phyloP scores from a whole-genome alignment of 441 rosid genomes.

The Erysimum cheiri region DNA sequence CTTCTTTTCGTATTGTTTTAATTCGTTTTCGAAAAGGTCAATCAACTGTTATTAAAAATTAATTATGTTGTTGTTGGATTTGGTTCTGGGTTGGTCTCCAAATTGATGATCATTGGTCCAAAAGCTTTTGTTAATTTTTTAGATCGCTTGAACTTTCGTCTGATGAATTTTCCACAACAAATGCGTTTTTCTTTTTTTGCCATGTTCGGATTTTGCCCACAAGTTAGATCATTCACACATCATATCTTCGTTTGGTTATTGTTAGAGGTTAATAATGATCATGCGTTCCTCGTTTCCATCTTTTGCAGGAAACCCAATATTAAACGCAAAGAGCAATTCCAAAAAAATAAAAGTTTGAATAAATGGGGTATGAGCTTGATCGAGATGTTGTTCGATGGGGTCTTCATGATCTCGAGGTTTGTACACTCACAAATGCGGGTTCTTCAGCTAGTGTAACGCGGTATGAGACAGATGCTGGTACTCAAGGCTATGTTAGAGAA shows the following conservation, averaged over 20 bases:
- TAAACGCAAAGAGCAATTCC: slow-evolving; percentile 27
- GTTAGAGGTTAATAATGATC: slow-evolving; percentile 11
- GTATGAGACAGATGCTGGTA: slow-evolving; percentile 51
- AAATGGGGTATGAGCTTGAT: slow-evolving; percentile 56
- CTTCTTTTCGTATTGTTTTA: background rate
- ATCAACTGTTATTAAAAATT: background rate
- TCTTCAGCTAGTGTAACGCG: slow-evolving; percentile 57
- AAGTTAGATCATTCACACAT: slow-evolving; percentile 7
- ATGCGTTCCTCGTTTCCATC: slow-evolving; percentile 32
- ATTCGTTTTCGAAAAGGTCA: slow-evolving; percentile 7
- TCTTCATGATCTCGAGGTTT: slow-evolving; percentile 69
- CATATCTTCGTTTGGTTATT: background rate
- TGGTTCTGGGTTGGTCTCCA: slow-evolving; percentile 32
- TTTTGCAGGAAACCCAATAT: slow-evolving; percentile 33
- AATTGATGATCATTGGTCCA: slow-evolving; percentile 1
- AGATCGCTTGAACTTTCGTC: background rate
- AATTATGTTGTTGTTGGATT: background rate
- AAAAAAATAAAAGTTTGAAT: background rate
- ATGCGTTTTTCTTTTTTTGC: background rate
- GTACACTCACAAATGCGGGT: slow-evolving; percentile 61
- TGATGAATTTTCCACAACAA: slow-evolving; percentile 18
- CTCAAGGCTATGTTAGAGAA: slow-evolving; percentile 64
- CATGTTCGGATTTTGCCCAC: background rate
- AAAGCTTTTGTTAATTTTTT: background rate
- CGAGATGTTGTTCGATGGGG: slow-evolving; percentile 91